Percentiles rank a stretch among this genome's conserved stretches.
These are phyloP conservation scores for Hygrophorus russula DNA, from an alignment of 768 basidiomycete species.

Conservation along the genomic window DNA sequence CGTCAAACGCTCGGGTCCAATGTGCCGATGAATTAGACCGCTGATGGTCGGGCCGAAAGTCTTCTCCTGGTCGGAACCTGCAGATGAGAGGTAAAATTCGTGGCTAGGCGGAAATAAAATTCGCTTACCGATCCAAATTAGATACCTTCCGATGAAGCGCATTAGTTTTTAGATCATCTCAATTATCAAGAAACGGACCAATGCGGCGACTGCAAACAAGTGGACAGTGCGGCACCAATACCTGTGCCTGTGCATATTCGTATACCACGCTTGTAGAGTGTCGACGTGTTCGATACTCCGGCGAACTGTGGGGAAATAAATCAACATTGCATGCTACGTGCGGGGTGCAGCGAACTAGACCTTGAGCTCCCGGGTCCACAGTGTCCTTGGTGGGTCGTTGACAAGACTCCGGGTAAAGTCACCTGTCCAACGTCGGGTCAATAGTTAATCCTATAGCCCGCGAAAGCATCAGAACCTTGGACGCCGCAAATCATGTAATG, in stretches of 20 bases:
- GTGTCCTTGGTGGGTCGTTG: constrained; percentile 50
- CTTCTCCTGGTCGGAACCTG: constrained; percentile 69
- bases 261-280: constrained; percentile 69
- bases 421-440: constrained; percentile 11
- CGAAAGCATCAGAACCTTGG: constrained; percentile 24
- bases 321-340: constrained; percentile 5
- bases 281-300: constrained; percentile 72
- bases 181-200: constrained; percentile 49
- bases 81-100: too few relatives aligned
- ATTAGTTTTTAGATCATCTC: constrained; percentile 10
- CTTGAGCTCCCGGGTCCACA: constrained; percentile 80
- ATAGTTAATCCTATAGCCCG: too few relatives aligned
- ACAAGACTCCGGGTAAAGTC: constrained; percentile 72
- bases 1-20: constrained; percentile 61
- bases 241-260: constrained; percentile 78
- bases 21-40: constrained; percentile 57
- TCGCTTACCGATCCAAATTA: constrained; percentile 50
- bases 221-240: constrained; percentile 69
- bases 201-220: constrained; percentile 43
- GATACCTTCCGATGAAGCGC: constrained; percentile 34
- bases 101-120: too few relatives aligned
- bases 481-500: constrained; percentile 80
- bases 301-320: constrained; percentile 39
- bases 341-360: constrained; percentile 19
- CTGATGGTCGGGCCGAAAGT: constrained; percentile 64